Conservation (phyloP, 495 filamentous ascomycete genomes). For the Haplographium delicatum region DNA sequence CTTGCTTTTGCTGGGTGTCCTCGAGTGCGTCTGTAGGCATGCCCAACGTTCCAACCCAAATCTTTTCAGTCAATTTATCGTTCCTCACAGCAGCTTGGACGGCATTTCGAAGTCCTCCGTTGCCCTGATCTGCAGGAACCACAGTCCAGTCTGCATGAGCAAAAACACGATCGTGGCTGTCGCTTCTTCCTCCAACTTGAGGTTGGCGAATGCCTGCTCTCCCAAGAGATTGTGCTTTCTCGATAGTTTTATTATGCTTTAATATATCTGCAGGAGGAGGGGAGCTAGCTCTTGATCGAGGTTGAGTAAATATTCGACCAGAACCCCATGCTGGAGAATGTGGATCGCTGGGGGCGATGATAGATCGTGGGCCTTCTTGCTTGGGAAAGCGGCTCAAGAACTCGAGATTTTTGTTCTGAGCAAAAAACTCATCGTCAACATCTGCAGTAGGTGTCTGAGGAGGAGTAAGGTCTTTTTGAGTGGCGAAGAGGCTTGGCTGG, state of each 20-base stretch:
- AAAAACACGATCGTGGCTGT: conserved; percentile 59
- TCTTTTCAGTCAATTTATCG: conserved; percentile 58
- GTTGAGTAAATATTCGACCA: conserved; percentile 61
- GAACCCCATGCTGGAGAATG: conserved; percentile 68
- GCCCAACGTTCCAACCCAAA: conserved; percentile 86
- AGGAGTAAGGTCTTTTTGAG: conserved; percentile 38
- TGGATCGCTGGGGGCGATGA: conserved; percentile 51
- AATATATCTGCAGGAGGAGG: conserved; percentile 68
- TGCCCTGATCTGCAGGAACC: conserved; percentile 79
- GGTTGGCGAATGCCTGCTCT: conserved; percentile 43
- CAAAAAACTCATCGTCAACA: conserved; percentile 62
- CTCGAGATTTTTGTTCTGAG: conserved; percentile 41
- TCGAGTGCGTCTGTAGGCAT: conserved; percentile 83
- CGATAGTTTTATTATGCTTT: conserved; percentile 51
- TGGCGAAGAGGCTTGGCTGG: conserved; percentile 40
- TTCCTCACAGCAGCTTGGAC: conserved; percentile 67
- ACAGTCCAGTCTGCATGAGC: conserved; percentile 73
- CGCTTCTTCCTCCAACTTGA: conserved; percentile 36
- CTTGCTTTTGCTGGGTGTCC: conserved; percentile 60
- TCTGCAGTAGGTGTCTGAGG: conserved; percentile 60
- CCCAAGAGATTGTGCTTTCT: conserved; percentile 45
- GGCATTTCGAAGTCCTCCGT: conserved; percentile 84
- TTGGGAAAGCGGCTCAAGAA: conserved; percentile 38
- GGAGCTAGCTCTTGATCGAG: conserved; percentile 60
- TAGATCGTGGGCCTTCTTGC: conserved; percentile 26